Evolutionary conservation across 75 land plant species (phyloP).

Genomic region (Sequoia sempervirens): DNA sequence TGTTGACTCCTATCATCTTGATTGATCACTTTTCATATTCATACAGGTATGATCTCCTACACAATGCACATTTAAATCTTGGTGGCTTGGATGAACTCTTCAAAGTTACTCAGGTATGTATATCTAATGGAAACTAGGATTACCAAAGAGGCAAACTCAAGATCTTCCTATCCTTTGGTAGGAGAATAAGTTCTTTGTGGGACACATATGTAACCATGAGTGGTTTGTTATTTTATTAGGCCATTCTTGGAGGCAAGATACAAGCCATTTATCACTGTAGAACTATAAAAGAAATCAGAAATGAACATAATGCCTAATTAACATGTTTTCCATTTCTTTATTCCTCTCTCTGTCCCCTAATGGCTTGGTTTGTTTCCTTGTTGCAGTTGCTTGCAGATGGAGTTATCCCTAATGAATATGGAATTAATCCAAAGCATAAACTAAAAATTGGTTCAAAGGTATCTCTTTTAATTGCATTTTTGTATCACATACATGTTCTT

Average conservation of each 20-base stretch:
- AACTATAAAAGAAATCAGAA: not conserved
- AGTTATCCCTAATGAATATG: constrained; percentile 99
- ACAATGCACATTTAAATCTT: constrained; percentile 92
- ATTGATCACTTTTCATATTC: not conserved
- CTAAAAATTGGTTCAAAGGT: constrained; percentile 99
- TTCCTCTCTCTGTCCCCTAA: not conserved
- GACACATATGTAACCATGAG: not conserved
- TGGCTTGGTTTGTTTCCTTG: constrained; percentile 6
- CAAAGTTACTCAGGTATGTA: constrained; percentile 88
- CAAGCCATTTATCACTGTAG: not conserved
- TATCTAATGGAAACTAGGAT: not conserved
- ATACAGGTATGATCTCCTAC: constrained; percentile 88
- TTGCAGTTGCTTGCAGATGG: constrained; percentile 96
- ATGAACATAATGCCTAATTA: constrained; percentile 1
- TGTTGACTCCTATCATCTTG: not conserved
- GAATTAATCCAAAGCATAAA: constrained; percentile 94
- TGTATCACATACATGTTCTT: not conserved
- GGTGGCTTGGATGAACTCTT: constrained; percentile 90
- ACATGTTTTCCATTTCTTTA: not conserved
- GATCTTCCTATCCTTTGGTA: not conserved
- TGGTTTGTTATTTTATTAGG: not conserved
- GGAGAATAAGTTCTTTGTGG: not conserved
- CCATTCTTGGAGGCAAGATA: not conserved
- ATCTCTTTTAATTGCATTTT: constrained; percentile 2
- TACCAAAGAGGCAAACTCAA: not conserved